phyloP scores from a whole-genome alignment of 140 eudicot species.

The Senecio squalidus region DNA sequence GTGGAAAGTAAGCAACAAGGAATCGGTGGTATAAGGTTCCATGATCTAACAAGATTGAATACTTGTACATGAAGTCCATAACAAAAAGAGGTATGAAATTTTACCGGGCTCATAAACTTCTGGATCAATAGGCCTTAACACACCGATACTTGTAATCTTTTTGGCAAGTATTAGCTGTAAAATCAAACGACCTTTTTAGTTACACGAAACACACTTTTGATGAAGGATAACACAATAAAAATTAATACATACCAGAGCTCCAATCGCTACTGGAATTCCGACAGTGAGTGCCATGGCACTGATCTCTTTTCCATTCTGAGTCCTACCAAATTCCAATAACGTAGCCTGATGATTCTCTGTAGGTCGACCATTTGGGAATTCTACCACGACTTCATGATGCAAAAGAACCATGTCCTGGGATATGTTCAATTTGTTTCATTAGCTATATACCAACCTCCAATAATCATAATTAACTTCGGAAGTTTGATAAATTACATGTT shows the following conservation, averaged over 20 bases:
- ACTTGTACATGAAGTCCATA: neutral
- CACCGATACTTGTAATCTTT: conserved; percentile 57
- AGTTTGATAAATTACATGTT: conserved; percentile 41
- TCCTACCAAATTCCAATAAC: conserved; percentile 72
- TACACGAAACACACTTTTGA: neutral
- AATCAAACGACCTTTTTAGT: conserved; percentile 8
- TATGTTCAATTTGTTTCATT: neutral
- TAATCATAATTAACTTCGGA: neutral
- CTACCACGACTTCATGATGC: conserved; percentile 80
- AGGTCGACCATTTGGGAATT: conserved; percentile 53
- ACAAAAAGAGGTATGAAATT: neutral
- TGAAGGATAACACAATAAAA: neutral
- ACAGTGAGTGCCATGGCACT: conserved; percentile 92
- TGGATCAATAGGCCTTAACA: conserved; percentile 72
- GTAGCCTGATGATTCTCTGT: conserved; percentile 64
- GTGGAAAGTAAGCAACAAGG: conserved; percentile 10
- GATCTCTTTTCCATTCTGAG: conserved; percentile 38
- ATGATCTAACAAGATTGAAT: neutral
- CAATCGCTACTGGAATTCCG: conserved; percentile 95
- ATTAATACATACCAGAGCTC: conserved; percentile 67
- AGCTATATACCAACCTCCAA: conserved; percentile 6
- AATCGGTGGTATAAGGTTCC: neutral
- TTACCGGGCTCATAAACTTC: conserved; percentile 93
- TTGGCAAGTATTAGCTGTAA: conserved; percentile 75
- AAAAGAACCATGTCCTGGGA: conserved; percentile 93